A percentile compares a stretch with the other conserved stretches of the same genome.
Evolutionary conservation across 768 basidiomycete species (phyloP).

Genomic region (Lentinula sp.): DNA sequence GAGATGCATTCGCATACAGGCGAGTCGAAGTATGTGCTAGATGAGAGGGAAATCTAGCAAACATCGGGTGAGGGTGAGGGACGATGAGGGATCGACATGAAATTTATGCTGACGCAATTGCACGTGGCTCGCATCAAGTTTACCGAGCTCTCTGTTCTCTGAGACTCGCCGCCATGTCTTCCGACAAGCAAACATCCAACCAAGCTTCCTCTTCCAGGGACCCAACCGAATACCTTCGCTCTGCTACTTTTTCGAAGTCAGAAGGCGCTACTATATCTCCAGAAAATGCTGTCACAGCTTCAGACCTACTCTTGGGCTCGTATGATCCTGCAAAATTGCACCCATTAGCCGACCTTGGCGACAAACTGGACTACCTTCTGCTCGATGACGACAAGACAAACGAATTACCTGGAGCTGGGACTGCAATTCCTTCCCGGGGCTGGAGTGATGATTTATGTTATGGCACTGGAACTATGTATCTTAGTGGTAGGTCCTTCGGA

Average conservation of each 20-base stretch:
- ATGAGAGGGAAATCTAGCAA: background rate
- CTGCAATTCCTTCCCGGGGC: slow-evolving; percentile 90
- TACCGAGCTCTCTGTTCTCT: background rate
- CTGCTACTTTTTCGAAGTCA: slow-evolving; percentile 41
- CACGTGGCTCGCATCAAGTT: background rate
- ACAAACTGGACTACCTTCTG: slow-evolving; percentile 91
- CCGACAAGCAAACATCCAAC: slow-evolving; percentile 15
- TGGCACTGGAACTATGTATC: slow-evolving; percentile 98
- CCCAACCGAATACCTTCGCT: slow-evolving; percentile 37
- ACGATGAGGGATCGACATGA: background rate
- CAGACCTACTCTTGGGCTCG: slow-evolving; percentile 78
- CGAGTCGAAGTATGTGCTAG: background rate
- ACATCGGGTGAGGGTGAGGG: background rate
- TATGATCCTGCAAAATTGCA: slow-evolving; percentile 93
- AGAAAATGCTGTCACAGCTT: slow-evolving; percentile 68
- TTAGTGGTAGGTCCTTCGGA: slow-evolving; percentile 71
- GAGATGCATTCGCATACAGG: background rate
- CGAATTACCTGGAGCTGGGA: slow-evolving; percentile 82
- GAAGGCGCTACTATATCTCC: slow-evolving; percentile 29
- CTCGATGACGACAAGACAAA: slow-evolving; percentile 96
- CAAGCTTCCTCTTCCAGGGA: slow-evolving; percentile 39
- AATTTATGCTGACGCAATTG: background rate
- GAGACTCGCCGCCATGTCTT: slow-evolving; percentile 20
- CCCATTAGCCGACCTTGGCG: slow-evolving; percentile 87
- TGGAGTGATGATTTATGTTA: slow-evolving; percentile 99